Evolutionary conservation across 2,329 filamentous ascomycete species (phyloP), one percentile per base, ranked within the genome.

Genomic region (Aspergillus sp.): DNA sequence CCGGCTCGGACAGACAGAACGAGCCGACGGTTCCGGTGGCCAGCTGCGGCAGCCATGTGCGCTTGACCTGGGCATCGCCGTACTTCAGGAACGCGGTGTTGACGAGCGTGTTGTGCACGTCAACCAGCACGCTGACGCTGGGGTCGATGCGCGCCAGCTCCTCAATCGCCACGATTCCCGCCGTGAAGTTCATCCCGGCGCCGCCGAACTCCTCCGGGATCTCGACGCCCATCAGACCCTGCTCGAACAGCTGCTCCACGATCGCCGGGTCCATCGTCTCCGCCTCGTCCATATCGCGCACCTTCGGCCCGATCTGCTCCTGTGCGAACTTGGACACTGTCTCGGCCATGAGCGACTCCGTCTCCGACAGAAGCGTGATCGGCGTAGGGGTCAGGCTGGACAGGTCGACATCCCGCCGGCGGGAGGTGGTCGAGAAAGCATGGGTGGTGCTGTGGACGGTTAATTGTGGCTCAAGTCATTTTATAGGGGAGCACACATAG

Each of bases 181-280:
- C 79, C 1, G 94, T 97, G 76, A 99, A 99, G 82, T 96, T 96
- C 94, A 99, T 97, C 62, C 92, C 94, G 0, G 93, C 90, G 55
- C 94, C 94, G 55, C 94, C 94, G 69, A 87, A 99, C 73, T 96
- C 92, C 74, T 99, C 94, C 14, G 94, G 93, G 52, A 99, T 96
- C 77, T 99, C 94, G 59, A 99, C 83, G 56, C 91, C 88, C 94
- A 99, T 99, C 46, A 99, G 79, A 0, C 94, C 94, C 71, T 97
- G 92, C 78, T 99, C 94, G 66, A 99, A 99, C 48, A 96, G 82
- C 75, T 94, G 89, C 77, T 96, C 91, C 5, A 99, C 88, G 7
- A 99, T 75, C 1, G 81, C 71, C 0, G 90, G 86, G 71, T 97
- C 94, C 94, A 99, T 97, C 52, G 82, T 75, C 79, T 99, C 94